Conservation (phyloP, 73 alveolate species). For the Paramecium pentaurelia region DNA sequence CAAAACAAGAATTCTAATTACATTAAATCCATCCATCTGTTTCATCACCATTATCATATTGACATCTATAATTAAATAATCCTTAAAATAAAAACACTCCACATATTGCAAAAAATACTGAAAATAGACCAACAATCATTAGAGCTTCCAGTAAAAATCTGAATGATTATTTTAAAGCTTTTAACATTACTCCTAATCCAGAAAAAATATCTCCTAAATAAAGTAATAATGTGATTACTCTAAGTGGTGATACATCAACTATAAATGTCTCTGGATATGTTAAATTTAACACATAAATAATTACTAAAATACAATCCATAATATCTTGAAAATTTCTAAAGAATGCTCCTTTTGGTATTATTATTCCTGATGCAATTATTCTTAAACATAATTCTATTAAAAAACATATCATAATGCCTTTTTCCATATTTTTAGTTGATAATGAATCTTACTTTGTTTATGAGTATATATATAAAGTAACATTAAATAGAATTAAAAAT, state of each 20-base stretch:
- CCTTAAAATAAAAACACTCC: constrained; percentile 1
- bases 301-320: not conserved
- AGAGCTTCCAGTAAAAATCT: not conserved
- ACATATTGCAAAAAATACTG: not conserved
- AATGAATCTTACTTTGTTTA: not conserved
- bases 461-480: not conserved
- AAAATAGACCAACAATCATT: not conserved
- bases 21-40: constrained; percentile 30
- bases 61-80: not conserved
- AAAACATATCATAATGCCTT: not conserved
- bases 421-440: not conserved
- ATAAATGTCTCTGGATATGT: not conserved
- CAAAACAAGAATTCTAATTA: not conserved
- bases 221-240: not conserved
- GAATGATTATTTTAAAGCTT: not conserved
- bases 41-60: not conserved
- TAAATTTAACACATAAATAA: not conserved
- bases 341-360: not conserved
- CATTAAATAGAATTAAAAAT: not conserved
- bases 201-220: not conserved
- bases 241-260: constrained; percentile 1
- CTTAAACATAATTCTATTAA: not conserved
- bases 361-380: not conserved
- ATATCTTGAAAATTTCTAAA: not conserved
- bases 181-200: constrained; percentile 14